Base-by-base conservation (phyloP, 2,329 filamentous ascomycete genomes). In the Exophiala xenobiotica region DNA sequence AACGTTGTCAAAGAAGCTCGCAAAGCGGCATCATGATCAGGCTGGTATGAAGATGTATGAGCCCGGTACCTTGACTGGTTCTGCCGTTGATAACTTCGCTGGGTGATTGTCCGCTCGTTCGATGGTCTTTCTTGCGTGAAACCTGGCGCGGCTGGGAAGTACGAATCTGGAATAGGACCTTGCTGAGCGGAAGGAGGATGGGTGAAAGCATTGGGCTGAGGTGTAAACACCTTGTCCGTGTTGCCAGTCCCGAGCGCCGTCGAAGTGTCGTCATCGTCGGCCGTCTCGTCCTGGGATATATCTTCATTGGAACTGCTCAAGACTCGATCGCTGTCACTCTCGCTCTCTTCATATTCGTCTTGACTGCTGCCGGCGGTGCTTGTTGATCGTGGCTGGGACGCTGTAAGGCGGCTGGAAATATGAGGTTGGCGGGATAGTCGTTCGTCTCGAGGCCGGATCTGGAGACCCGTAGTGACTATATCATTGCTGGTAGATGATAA, bases 1-100 rank as follows among this genome's bases (percentile, higher is more conserved):
- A 99, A 79, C 0, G 93, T 97, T 1, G 90, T 96, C n/a, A 99
- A 78, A 42, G 90, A 96, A 16, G 93, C 90, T 26, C 93, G 85
- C 8, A 99, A 78, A 1, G 90, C 93, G 23, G 90, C 93, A 63
- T 99, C 93, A 63, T 97, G 91, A 62, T 97, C 90, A 41, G 88
- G 85, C 61, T 90, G 88, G 62, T 88, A 83, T 3, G 82, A 81
- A 7, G 80, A 79, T 31, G 74, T 73, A 63, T 82, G 81, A 43
- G 78, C 74, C 8, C 46, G 58, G 16, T 51, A 37, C 26, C 54
- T 18, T 20, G 54, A 40, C 12, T 53, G 48, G 6, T 46, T 37
- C 12, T 51, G 52, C 22, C 56, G 50, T 43, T 62, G 49, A 23
- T 60, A 67, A 18, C 43, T 67, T 51, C 48, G 60, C 23, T 68